phyloP scores from a whole-genome alignment of 441 rosid genomes.

The Populus hybrid region DNA sequence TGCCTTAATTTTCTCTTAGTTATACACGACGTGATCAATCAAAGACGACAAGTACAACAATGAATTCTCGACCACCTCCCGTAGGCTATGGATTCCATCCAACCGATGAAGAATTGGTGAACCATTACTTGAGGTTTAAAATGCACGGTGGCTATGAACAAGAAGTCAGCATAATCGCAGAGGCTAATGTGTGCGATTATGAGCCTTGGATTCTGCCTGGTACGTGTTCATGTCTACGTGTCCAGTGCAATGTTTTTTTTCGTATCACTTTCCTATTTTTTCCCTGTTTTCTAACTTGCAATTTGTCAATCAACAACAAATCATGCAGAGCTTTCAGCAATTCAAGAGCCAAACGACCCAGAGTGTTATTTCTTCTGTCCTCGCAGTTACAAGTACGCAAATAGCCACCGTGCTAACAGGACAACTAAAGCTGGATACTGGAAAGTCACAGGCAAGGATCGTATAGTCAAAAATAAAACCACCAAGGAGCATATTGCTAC shows the following conservation, averaged over 20 bases:
- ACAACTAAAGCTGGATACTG: constrained; percentile 23
- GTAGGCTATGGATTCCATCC: constrained; percentile 46
- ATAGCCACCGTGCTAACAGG: constrained; percentile 12
- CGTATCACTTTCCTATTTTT: constrained; percentile 14
- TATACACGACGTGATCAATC: not conserved
- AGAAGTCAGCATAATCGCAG: constrained; percentile 24
- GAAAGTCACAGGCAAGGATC: constrained; percentile 29
- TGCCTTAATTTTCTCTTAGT: too few species aligned
- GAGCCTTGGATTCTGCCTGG: constrained; percentile 63
- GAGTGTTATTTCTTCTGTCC: constrained; percentile 26
- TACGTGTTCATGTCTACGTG: constrained; percentile 10
- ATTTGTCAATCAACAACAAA: not conserved
- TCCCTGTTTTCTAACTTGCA: not conserved
- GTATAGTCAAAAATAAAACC: constrained; percentile 14
- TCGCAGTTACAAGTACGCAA: constrained; percentile 16
- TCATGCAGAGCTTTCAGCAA: constrained; percentile 1
- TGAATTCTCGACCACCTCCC: not conserved
- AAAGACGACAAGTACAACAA: not conserved
- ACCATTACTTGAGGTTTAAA: constrained; percentile 29
- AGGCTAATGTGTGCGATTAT: constrained; percentile 31
- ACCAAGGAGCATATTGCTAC: constrained; percentile 26
- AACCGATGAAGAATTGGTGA: constrained; percentile 43
- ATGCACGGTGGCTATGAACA: constrained; percentile 27
- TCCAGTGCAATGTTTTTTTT: constrained; percentile 15
- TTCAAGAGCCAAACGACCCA: constrained; percentile 7